phyloP scores from a whole-genome alignment of 2,329 filamentous ascomycete genomes.

The Teratosphaeria nubilosa region DNA sequence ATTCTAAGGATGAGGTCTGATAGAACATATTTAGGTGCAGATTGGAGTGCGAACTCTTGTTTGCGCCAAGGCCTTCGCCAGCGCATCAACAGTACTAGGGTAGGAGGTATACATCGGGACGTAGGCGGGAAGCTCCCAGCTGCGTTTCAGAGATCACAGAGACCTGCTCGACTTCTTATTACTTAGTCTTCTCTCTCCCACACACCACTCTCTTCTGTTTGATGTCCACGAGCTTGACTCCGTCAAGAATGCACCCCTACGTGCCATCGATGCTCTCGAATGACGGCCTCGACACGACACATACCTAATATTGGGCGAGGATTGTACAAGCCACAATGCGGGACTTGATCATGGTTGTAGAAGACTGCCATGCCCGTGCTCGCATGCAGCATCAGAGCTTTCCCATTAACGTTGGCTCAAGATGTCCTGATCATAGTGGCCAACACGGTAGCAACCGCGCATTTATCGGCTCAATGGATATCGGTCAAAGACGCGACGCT shows the following conservation, averaged over 20 bases:
- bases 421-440: no score
- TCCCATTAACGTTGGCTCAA: no score
- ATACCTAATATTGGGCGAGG: no score
- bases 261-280: not conserved
- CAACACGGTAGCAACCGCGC: no score
- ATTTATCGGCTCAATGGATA: no score
- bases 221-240: not conserved
- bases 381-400: no score
- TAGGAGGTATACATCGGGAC: not conserved
- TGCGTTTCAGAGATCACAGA: not conserved
- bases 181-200: no score
- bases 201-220: not conserved
- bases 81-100: not conserved
- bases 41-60: not conserved
- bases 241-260: not conserved
- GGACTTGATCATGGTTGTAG: no score
- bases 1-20: not conserved
- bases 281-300: no score
- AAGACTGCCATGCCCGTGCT: no score
- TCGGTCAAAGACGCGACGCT: no score
- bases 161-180: not conserved
- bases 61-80: constrained; percentile 1
- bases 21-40: not conserved
- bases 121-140: not conserved
- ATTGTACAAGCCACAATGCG: no score